These are phyloP conservation scores for Penicillium goetzii DNA, from an alignment of 495 filamentous ascomycete genomes.

Conservation along the genomic window DNA sequence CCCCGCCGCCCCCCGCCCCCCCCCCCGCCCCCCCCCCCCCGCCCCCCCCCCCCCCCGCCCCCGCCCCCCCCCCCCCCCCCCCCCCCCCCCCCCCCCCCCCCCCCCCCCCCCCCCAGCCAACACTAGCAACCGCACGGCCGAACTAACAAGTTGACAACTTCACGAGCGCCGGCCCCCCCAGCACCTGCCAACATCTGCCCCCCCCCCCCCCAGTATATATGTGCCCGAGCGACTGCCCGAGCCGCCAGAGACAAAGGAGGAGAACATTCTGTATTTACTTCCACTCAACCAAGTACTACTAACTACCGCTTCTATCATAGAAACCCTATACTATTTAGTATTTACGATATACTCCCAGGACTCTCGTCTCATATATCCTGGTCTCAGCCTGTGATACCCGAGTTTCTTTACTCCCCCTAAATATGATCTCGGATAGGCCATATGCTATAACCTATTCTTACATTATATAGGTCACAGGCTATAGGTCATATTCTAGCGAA, in stretches of 20 bases:
- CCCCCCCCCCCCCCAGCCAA: no score
- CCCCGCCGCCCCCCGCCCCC: no score
- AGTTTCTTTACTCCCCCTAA: background rate
- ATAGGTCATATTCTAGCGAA: background rate
- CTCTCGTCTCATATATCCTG: background rate
- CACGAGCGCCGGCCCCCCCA: slow-evolving; percentile 1
- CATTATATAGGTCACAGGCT: background rate
- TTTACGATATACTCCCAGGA: background rate
- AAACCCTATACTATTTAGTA: background rate
- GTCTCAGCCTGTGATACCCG: background rate
- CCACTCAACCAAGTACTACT: background rate
- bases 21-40: no score
- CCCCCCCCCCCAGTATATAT: no score
- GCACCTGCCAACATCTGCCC: background rate
- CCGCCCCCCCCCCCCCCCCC: no score
- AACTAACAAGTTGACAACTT: slow-evolving; percentile 1
- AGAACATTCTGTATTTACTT: background rate
- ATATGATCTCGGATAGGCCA: background rate
- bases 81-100: no score
- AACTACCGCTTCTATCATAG: background rate
- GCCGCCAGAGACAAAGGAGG: background rate
- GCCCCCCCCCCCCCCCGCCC: no score
- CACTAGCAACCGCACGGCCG: slow-evolving; percentile 1
- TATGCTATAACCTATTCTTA: background rate
- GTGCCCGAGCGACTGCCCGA: background rate